Evolutionary conservation across 805 yeast genomes (phyloP), one percentile per base, ranked within the genome.

Genomic region (Cyberlindnera nakhonratchasimensis): DNA sequence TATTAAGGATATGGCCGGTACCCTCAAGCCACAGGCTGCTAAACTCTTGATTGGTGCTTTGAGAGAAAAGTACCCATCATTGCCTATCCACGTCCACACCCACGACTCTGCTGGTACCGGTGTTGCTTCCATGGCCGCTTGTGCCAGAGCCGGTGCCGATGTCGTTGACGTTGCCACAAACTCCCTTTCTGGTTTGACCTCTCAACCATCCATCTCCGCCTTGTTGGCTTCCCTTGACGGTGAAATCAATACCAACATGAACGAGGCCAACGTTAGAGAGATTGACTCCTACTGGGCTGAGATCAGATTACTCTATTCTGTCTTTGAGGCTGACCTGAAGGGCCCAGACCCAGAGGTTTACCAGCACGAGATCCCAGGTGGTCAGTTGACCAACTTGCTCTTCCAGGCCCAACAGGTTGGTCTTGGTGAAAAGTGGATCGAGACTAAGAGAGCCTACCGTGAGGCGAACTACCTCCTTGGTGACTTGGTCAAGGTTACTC

Each of bases 101-200:
- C 99, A 93, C 69, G 99, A 93, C 70, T 90, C 98, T 50, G 99
- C 99, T 28, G 99, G 99, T 72, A 93, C 99, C 43, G 99, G 96
- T 69, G 96, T 93, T 52, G 91, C 97, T 34, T 84, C 96, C 25
- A 90, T 91, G 93, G 83, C 83, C 57, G 96, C 93, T 4, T 83
- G 90, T 65, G 97, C 97, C 16, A 65, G 73, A 55, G 95, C 97
- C 29, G 99, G 99, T 59, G 99, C 98, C 29, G 99, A 93, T 72
- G 95, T 86, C 45, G 98, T 93, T 55, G 99, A 93, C 65, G 95
- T 89, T 58, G 98, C 98, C 7, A 79, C 95, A 45, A 93, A 93
- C 75, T 88, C 97, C 23, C 83, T 93, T 88, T 90, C 97, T 46
- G 99, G 99, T 60, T 75, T 93, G 82, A 93, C 99, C 14, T 90